These are phyloP conservation scores for Epichloe bromicola DNA, from an alignment of 2,329 filamentous ascomycete genomes.

Conservation along the genomic window DNA sequence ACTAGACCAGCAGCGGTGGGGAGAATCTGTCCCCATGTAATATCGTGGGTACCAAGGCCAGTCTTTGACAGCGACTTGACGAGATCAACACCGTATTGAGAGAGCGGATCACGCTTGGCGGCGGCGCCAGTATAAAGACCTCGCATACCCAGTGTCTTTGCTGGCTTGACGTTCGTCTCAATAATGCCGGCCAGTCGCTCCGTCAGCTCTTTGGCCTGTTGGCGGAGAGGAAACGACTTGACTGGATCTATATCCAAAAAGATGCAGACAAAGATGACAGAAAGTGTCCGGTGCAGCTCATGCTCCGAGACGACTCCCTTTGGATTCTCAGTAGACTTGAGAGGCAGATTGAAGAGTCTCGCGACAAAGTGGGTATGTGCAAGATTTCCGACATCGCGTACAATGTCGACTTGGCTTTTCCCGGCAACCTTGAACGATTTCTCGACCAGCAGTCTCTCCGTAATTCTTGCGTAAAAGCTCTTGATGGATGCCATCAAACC, in stretches of 20 bases:
- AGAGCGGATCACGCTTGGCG: slow-evolving; percentile 40
- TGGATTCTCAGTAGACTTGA: slow-evolving; percentile 49
- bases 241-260: slow-evolving; percentile 54
- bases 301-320: slow-evolving; percentile 43
- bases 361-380: slow-evolving; percentile 52
- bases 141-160: slow-evolving; percentile 23
- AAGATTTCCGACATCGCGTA: slow-evolving; percentile 57
- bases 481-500: slow-evolving; percentile 51
- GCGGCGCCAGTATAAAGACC: slow-evolving; percentile 38
- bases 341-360: slow-evolving; percentile 49
- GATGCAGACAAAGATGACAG: slow-evolving; percentile 51
- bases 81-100: slow-evolving; percentile 51
- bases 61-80: slow-evolving; percentile 51
- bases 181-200: slow-evolving; percentile 47
- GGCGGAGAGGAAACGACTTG: slow-evolving; percentile 51
- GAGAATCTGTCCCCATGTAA: slow-evolving; percentile 58
- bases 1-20: slow-evolving; percentile 55
- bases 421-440: slow-evolving; percentile 49
- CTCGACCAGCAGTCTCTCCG: slow-evolving; percentile 45
- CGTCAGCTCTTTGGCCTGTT: slow-evolving; percentile 43
- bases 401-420: slow-evolving; percentile 52
- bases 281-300: slow-evolving; percentile 48
- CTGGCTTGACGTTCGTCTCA: slow-evolving; percentile 51
- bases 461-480: slow-evolving; percentile 52
- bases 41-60: slow-evolving; percentile 49